Conservation (phyloP, 129 eudicot genomes). For the Centrapalus pauciflorus region DNA sequence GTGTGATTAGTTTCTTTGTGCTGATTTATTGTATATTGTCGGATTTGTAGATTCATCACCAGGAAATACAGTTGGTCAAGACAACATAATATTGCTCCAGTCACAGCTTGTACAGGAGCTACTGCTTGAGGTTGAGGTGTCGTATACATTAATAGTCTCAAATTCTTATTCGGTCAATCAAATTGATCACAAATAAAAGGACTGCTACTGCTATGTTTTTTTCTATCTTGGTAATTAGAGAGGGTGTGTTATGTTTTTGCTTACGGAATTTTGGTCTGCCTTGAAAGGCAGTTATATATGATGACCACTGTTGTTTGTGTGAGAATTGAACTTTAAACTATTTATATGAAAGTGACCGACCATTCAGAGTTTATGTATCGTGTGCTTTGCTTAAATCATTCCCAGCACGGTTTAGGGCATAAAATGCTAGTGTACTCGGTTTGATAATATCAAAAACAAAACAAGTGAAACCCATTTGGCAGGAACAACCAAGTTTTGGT, state of each 20-base stretch:
- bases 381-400: too few relatives aligned
- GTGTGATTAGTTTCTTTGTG: too few relatives aligned
- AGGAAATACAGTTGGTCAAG: slow-evolving; percentile 76
- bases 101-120: slow-evolving; percentile 68
- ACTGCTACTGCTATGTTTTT: not conserved
- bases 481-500: too few relatives aligned
- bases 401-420: too few relatives aligned
- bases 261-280: not conserved
- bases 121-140: slow-evolving; percentile 30
- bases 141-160: not conserved
- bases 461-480: too few relatives aligned
- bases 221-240: not conserved
- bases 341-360: too few relatives aligned
- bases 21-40: not conserved
- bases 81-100: slow-evolving; percentile 57
- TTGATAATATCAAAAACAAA: too few relatives aligned
- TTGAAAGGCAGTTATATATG: slow-evolving; percentile 2
- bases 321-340: too few relatives aligned
- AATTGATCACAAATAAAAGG: slow-evolving; percentile 7
- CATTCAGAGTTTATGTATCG: too few relatives aligned
- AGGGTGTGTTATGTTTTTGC: too few relatives aligned
- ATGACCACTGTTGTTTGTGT: too few relatives aligned
- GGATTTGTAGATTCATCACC: slow-evolving; percentile 64
- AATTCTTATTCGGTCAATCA: slow-evolving; percentile 18
- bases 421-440: too few relatives aligned